Conservation (phyloP, 106 monocot species). For the Dendrobium nobile region DNA sequence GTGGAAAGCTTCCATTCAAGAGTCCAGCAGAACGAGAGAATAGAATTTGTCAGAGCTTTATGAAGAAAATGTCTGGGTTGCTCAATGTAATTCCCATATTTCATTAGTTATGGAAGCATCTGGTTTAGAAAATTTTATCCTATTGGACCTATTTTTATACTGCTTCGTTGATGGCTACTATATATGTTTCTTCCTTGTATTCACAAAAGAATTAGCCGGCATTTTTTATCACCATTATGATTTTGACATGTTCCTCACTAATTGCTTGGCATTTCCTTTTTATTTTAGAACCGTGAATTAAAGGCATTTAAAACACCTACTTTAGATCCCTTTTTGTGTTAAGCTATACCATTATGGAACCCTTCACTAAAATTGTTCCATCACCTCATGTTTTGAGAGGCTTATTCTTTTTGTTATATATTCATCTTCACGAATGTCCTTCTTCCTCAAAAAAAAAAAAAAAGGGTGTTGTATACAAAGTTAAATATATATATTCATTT, state of each 20-base stretch:
- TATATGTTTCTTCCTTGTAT: not conserved
- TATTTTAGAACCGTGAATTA: not conserved
- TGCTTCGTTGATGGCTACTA: not conserved
- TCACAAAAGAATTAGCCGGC: not conserved
- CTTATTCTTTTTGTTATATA: not conserved
- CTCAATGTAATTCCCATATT: not conserved
- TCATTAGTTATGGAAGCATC: not conserved
- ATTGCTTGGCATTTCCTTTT: not conserved
- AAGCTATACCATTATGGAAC: not conserved
- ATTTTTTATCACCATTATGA: not conserved
- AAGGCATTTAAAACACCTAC: not conserved
- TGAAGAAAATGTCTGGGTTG: not conserved
- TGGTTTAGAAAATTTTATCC: not conserved
- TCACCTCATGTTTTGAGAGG: not conserved
- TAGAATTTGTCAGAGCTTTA: not conserved
- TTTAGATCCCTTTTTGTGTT: not conserved
- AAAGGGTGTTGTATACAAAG: not conserved
- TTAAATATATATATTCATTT: not conserved
- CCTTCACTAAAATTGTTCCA: not conserved
- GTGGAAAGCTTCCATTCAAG: not conserved
- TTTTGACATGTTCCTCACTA: not conserved
- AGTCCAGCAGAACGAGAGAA: not conserved
- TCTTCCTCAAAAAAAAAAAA: not conserved
- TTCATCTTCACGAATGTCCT: too few species aligned
- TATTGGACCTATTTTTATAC: not conserved